phyloP scores from a whole-genome alignment of 306 rosid genomes.

The Vigna reflexopilosa region DNA sequence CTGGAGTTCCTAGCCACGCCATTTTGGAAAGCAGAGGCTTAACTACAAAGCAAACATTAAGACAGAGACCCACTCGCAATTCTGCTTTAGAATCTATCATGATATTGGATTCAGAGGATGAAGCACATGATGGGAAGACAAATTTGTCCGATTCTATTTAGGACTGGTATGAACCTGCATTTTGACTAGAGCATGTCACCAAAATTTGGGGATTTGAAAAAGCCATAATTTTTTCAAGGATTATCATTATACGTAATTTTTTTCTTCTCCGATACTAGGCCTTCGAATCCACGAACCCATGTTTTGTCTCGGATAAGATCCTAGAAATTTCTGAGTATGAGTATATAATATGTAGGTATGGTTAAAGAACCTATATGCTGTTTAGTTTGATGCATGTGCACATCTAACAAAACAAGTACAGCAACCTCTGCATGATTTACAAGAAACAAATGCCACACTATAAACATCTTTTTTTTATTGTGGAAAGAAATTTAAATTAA shows the following conservation, averaged over 20 bases:
- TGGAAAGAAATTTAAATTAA: not conserved
- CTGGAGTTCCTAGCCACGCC: constrained; percentile 53
- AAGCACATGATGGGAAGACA: constrained; percentile 21
- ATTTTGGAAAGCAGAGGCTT: constrained; percentile 56
- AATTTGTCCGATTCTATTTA: constrained; percentile 32
- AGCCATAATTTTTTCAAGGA: constrained; percentile 12
- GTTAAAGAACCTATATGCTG: not conserved
- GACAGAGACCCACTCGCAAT: constrained; percentile 87
- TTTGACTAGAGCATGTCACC: constrained; percentile 6
- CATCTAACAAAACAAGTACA: not conserved
- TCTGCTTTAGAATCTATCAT: constrained; percentile 61
- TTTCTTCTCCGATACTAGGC: constrained; percentile 4
- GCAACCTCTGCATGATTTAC: constrained; percentile 1
- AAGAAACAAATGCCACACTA: not conserved
- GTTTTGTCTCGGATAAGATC: not conserved
- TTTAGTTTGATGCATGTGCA: not conserved
- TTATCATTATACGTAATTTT: constrained; percentile 1
- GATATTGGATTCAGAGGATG: constrained; percentile 68
- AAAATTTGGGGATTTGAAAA: not conserved
- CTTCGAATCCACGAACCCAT: constrained; percentile 20
- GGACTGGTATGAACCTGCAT: constrained; percentile 22
- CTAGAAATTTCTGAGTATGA: constrained; percentile 34
- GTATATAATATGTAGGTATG: constrained; percentile 26
- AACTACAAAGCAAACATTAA: constrained; percentile 65
- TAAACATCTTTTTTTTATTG: not conserved